Evolutionary conservation across 345 rosid species (phyloP), one percentile per base, ranked within the genome.

Genomic region (Boechera retrofracta): DNA sequence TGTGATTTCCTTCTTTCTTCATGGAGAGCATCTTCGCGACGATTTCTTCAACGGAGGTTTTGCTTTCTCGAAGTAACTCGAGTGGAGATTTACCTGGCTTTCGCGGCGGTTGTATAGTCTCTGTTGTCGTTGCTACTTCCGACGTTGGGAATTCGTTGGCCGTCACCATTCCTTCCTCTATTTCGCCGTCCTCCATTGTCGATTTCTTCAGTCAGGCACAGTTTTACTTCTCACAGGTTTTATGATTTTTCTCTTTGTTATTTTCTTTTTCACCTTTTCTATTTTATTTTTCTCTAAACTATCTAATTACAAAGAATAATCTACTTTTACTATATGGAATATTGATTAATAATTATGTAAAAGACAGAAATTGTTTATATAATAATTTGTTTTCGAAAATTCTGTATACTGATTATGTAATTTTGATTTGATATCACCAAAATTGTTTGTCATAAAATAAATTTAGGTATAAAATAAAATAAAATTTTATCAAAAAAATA

Each of bases 101-200:
- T 1, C 65, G 66, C 51, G 83, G 81, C 7, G 81, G 80, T 16
- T 52, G 48, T 21, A 44, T 29, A 32, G 73, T 72, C 39, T 73
- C 82, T 10, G 16, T 44, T 15, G 65, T 26, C 1, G 21, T 47
- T 1, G n/a, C 1, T 5, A 44, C 31, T 52, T 78, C 77, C 64
- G 74, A 26, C 28, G 7, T 13, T 21, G 60, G 78, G 1, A 56
- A 28, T 18, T 73, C 83, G 24, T 76, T 83, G 9, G 87, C 85
- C 69, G 83, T 80, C 57, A 81, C 77, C 81, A 89, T 86, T 64
- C 82, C 90, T 71, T 87, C 97, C 51, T 90, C 98, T 66, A 91
- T 95, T 84, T 91, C 95, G 72, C 93, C 98, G 89, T 92, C 99
- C 75, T 88, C 98, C 99, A 95, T 92, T 36, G 54, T 31, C 29